A percentile compares a stretch with the other conserved stretches of the same genome.
Evolutionary conservation across 495 filamentous ascomycete genomes (phyloP).

Genomic region (Tuber borchii): DNA sequence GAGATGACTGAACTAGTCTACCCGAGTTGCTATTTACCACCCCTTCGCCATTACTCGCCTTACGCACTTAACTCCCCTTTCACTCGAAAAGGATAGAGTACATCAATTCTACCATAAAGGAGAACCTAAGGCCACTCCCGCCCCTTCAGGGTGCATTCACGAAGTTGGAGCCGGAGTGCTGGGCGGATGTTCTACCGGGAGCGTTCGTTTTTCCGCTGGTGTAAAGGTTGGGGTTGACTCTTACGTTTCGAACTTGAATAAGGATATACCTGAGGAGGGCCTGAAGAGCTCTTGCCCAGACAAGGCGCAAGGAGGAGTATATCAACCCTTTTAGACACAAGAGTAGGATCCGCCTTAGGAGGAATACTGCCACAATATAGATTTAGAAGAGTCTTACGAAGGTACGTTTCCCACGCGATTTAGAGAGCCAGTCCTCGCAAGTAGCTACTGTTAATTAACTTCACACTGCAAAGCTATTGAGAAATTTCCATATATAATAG

Average conservation of each 20-base stretch:
- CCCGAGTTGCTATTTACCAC: no score
- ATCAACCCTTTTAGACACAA: constrained; percentile 17
- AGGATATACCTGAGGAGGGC: constrained; percentile 47
- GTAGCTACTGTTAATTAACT: not conserved
- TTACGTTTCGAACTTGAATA: constrained; percentile 23
- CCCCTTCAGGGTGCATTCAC: no score
- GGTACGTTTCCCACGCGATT: constrained; percentile 3
- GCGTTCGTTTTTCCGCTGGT: constrained; percentile 4
- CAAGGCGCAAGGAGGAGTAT: constrained; percentile 41
- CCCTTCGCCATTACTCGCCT: no score
- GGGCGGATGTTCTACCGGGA: not conserved
- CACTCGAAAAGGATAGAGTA: no score
- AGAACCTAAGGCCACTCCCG: no score
- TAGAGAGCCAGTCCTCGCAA: not conserved
- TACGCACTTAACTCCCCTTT: no score
- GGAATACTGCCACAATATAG: constrained; percentile 14
- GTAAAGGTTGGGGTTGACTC: constrained; percentile 4
- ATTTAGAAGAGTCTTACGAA: constrained; percentile 7
- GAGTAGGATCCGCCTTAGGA: constrained; percentile 8
- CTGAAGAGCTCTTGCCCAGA: constrained; percentile 46
- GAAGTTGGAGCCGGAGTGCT: no score
- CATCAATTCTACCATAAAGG: no score
- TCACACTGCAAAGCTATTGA: constrained; percentile 4
- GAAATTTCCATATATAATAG: constrained; percentile 2
- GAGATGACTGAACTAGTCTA: no score